Conservation (phyloP, 495 filamentous ascomycete species). For the Apiosordaria backusii region DNA sequence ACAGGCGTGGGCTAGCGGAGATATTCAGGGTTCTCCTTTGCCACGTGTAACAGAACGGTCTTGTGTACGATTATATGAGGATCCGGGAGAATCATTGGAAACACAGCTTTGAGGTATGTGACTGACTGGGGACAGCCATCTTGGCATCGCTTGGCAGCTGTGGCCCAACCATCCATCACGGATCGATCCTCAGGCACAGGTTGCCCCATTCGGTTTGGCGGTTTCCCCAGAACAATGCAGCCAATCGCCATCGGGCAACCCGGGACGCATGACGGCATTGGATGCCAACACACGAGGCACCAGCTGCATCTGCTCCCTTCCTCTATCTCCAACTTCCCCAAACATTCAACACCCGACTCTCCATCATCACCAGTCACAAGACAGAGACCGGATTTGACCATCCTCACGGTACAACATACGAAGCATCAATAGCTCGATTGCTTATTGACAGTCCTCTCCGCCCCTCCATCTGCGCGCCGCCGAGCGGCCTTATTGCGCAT, state of each 20-base stretch:
- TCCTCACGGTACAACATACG: not conserved
- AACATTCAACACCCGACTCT: constrained; percentile 5
- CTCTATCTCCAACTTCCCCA: constrained; percentile 4
- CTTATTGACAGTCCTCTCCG: not conserved
- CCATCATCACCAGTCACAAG: not conserved
- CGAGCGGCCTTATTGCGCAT: constrained; percentile 26
- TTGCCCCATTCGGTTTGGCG: not conserved
- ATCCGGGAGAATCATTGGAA: too few species aligned
- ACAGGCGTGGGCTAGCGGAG: not conserved
- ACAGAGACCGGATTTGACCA: not conserved
- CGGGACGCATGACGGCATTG: constrained; percentile 23
- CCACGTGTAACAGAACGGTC: not conserved
- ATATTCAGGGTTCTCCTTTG: not conserved
- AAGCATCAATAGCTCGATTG: not conserved
- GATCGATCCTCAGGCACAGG: constrained; percentile 15
- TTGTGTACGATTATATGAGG: not conserved
- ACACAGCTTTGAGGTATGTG: too few species aligned
- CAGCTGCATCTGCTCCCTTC: not conserved
- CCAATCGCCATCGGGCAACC: constrained; percentile 11
- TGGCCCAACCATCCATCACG: constrained; percentile 7
- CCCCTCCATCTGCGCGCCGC: constrained; percentile 21
- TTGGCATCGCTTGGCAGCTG: not conserved
- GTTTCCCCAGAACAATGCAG: constrained; percentile 1
- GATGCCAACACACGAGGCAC: constrained; percentile 2
- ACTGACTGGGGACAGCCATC: not conserved